Conservation (phyloP, 352 stramenopile genomes). For the Phytopythium aichiense region DNA sequence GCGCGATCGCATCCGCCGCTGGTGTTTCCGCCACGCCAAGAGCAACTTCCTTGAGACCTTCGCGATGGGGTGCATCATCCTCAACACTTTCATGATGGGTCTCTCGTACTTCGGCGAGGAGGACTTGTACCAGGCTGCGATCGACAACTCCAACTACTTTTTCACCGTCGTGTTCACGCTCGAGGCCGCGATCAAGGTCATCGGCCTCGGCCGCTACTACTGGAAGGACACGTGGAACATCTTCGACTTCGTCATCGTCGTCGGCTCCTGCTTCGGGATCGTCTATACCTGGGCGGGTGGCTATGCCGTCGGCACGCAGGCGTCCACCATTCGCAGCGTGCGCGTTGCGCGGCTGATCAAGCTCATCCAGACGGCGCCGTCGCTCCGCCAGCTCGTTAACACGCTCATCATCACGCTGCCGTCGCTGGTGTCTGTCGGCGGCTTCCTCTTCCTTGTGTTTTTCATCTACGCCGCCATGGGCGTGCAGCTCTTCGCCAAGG, state of each 20-base stretch:
- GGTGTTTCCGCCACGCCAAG: slow-evolving; percentile 40
- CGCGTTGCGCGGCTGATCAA: slow-evolving; percentile 69
- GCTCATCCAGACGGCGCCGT: slow-evolving; percentile 68
- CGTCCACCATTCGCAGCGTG: slow-evolving; percentile 74
- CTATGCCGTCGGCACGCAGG: slow-evolving; percentile 27
- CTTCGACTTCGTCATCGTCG: slow-evolving; percentile 75
- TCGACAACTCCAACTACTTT: slow-evolving; percentile 73
- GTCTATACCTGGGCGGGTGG: slow-evolving; percentile 35
- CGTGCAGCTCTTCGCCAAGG: slow-evolving; percentile 83
- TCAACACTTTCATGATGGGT: slow-evolving; percentile 85
- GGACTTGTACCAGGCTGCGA: slow-evolving; percentile 38
- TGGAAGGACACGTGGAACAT: slow-evolving; percentile 80
- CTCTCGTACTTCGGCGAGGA: slow-evolving; percentile 81
- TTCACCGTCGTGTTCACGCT: slow-evolving; percentile 82
- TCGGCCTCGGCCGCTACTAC: slow-evolving; percentile 64
- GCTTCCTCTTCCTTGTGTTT: slow-evolving; percentile 79
- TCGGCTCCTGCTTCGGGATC: slow-evolving; percentile 40
- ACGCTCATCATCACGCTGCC: slow-evolving; percentile 78
- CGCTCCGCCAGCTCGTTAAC: slow-evolving; percentile 73
- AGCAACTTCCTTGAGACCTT: slow-evolving; percentile 61
- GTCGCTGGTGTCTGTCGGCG: slow-evolving; percentile 70
- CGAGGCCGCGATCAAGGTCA: slow-evolving; percentile 80
- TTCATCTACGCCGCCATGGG: slow-evolving; percentile 86
- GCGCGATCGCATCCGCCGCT: slow-evolving; percentile 22
- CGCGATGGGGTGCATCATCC: slow-evolving; percentile 80